A percentile compares a stretch with the other conserved stretches of the same genome.
Evolutionary conservation across 192 early-diverging fungal genomes (phyloP).

Genomic region (Entomortierella chlamydospora): DNA sequence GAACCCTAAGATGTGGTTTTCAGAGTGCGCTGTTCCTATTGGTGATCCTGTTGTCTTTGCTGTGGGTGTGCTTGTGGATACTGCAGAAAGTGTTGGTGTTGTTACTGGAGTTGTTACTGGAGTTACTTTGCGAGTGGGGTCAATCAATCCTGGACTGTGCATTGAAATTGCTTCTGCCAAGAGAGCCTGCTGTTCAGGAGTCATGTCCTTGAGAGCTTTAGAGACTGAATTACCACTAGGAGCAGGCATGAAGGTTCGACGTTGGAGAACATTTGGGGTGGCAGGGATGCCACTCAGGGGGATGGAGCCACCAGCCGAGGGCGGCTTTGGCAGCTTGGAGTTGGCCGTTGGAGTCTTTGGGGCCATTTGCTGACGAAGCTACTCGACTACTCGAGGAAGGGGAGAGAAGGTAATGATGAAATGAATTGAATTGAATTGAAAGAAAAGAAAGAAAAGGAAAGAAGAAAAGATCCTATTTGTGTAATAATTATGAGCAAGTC

Average conservation of each 20-base stretch:
- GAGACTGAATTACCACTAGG: conserved; percentile 20
- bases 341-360: conserved; percentile 50
- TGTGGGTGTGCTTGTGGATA: conserved; percentile 4
- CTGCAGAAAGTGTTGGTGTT: background rate
- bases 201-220: conserved; percentile 50
- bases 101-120: too few relatives aligned
- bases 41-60: conserved; percentile 10
- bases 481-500: background rate
- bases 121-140: conserved; percentile 18
- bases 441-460: background rate
- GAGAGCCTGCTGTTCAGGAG: conserved; percentile 58
- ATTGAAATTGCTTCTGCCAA: conserved; percentile 55
- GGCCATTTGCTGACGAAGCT: conserved; percentile 40
- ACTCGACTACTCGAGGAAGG: conserved; percentile 12
- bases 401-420: background rate
- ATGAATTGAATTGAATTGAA: background rate
- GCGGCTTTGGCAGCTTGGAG: conserved; percentile 57
- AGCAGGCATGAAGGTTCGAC: conserved; percentile 30
- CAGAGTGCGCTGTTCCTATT: background rate
- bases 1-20: background rate
- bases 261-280: conserved; percentile 30
- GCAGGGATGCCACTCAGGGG: conserved; percentile 41
- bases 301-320: conserved; percentile 32
- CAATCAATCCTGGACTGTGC: conserved; percentile 50
- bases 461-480: background rate